Evolutionary conservation across 1,284 basidiomycete species (phyloP).

Genomic region (Salmacisia buchloeana): DNA sequence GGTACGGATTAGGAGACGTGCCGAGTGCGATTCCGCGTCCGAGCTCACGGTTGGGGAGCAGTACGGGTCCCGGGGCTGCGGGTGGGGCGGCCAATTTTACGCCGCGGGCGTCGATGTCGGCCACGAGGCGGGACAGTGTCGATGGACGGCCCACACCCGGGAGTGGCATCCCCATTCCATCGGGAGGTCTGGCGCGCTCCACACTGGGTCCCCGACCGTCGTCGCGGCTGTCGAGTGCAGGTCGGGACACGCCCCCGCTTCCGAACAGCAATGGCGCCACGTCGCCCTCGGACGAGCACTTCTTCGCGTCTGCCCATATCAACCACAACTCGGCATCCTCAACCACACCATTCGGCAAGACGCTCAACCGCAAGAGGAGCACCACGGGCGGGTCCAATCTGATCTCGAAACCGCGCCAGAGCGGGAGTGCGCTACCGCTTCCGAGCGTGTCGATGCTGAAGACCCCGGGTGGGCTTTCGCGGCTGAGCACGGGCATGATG

Average conservation of each 20-base stretch:
- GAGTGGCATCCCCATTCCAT: slow-evolving; percentile 39
- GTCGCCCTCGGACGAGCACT: slow-evolving; percentile 2
- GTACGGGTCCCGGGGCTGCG: slow-evolving; percentile 11
- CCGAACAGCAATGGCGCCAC: slow-evolving; percentile 2
- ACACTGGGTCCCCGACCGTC: slow-evolving; percentile 19
- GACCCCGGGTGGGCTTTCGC: neutral
- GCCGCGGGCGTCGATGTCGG: slow-evolving; percentile 21
- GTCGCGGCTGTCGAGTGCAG: slow-evolving; percentile 23
- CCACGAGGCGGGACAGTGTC: slow-evolving; percentile 17
- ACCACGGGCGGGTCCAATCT: neutral
- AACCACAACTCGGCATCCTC: neutral
- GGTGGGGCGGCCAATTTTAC: slow-evolving; percentile 12
- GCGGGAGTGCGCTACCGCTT: slow-evolving; percentile 1
- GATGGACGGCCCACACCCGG: slow-evolving; percentile 17
- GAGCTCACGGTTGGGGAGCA: slow-evolving; percentile 32
- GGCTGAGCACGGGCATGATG: slow-evolving; percentile 1
- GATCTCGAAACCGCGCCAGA: neutral
- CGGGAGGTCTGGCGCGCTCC: slow-evolving; percentile 22
- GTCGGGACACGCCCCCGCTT: slow-evolving; percentile 4
- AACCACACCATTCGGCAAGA: neutral
- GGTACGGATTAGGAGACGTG: neutral
- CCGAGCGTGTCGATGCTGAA: neutral
- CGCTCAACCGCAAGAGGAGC: neutral
- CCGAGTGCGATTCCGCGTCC: slow-evolving; percentile 41
- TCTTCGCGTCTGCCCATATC: neutral